Conservation (phyloP, 257 asterid species). For the Sherardia arvensis region DNA sequence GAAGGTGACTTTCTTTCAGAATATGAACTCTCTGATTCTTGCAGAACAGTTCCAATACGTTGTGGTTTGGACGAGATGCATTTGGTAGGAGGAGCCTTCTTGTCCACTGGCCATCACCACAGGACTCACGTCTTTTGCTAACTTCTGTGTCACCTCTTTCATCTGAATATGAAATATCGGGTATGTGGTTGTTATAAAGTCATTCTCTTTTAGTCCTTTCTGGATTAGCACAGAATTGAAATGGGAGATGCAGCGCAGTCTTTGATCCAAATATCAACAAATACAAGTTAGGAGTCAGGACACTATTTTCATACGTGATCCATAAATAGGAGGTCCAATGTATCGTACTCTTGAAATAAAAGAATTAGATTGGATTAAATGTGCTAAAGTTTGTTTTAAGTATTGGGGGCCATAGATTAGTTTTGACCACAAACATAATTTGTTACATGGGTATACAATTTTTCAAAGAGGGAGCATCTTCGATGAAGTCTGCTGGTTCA, state of each 20-base stretch:
- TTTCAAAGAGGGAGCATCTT: neutral
- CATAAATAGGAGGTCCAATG: neutral
- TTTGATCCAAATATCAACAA: neutral
- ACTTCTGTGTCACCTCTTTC: conserved; percentile 81
- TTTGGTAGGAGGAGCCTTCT: conserved; percentile 94
- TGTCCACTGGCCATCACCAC: conserved; percentile 83
- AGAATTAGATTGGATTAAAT: neutral
- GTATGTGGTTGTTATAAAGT: conserved; percentile 20
- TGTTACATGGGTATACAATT: neutral
- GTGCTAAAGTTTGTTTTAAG: no score
- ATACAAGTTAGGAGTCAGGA: neutral
- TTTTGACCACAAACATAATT: neutral
- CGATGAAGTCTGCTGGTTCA: neutral
- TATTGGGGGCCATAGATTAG: neutral
- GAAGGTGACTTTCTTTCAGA: conserved; percentile 7
- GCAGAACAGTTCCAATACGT: conserved; percentile 67
- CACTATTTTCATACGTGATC: neutral
- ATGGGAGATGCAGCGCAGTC: neutral
- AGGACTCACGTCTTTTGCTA: conserved; percentile 68
- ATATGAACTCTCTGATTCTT: conserved; percentile 17
- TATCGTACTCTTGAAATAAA: neutral
- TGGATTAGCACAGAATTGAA: neutral
- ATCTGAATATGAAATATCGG: conserved; percentile 31
- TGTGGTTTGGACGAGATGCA: conserved; percentile 99
- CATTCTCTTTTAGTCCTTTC: neutral